These are phyloP conservation scores for Meripilus lineatus DNA, from an alignment of 1,284 basidiomycete species.

Conservation along the genomic window DNA sequence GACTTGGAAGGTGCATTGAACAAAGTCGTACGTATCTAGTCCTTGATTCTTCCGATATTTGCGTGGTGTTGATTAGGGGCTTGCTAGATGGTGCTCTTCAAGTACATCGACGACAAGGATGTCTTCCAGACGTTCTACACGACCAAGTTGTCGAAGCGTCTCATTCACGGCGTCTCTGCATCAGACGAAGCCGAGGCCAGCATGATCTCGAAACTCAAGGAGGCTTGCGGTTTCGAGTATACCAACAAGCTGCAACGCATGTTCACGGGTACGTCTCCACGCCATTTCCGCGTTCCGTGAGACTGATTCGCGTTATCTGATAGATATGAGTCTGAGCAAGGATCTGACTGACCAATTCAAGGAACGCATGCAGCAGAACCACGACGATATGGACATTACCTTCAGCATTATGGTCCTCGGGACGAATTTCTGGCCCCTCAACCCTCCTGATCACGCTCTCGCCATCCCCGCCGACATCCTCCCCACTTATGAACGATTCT, in stretches of 20 bases:
- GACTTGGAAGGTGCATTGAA: constrained; percentile 88
- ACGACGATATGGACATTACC: constrained; percentile 82
- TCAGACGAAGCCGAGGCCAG: constrained; percentile 97
- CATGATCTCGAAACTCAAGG: constrained; percentile 99
- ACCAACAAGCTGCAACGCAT: constrained; percentile 97
- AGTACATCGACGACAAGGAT: constrained; percentile 99
- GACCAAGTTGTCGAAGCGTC: constrained; percentile 92
- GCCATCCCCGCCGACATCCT: constrained; percentile 86
- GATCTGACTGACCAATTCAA: constrained; percentile 97
- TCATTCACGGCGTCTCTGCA: constrained; percentile 90
- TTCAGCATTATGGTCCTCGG: constrained; percentile 94
- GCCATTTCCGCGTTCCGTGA: neutral
- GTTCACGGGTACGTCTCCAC: constrained; percentile 80
- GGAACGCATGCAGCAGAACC: constrained; percentile 86
- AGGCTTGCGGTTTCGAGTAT: constrained; percentile 98
- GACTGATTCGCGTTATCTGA: constrained; percentile 8
- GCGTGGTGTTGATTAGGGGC: too few relatives aligned
- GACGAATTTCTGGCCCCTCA: constrained; percentile 95
- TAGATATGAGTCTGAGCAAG: constrained; percentile 94
- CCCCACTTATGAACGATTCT: constrained; percentile 88
- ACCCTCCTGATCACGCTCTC: constrained; percentile 81
- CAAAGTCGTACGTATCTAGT: constrained; percentile 66
- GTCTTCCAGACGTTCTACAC: constrained; percentile 99
- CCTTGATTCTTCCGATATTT: neutral
- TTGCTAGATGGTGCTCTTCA: constrained; percentile 92